Evolutionary conservation across 345 rosid species (phyloP).

Genomic region (Salix viminalis): DNA sequence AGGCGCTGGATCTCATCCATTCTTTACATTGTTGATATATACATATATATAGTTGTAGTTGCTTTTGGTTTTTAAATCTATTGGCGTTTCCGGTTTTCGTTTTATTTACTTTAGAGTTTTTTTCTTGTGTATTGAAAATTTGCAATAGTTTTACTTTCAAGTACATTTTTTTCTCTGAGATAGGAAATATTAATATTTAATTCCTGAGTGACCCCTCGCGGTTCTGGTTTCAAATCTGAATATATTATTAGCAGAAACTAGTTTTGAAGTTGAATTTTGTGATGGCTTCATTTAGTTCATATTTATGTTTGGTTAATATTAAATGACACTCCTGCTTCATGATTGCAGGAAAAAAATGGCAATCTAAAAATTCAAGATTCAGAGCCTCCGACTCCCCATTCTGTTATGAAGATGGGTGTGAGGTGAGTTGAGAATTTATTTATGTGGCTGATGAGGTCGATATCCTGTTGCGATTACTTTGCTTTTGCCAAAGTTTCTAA

Average conservation of each 20-base stretch:
- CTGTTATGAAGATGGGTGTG: conserved; percentile 69
- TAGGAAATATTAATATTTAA: neutral
- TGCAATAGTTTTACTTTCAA: neutral
- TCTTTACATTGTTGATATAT: neutral
- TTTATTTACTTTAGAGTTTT: neutral
- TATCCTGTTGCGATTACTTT: neutral
- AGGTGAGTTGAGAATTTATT: conserved; percentile 47
- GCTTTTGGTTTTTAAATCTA: neutral
- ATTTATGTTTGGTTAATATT: neutral
- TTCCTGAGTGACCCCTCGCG: neutral
- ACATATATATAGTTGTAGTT: too few relatives aligned
- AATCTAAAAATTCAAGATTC: conserved; percentile 79
- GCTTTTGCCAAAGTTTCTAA: neutral
- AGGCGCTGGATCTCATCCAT: conserved; percentile 18
- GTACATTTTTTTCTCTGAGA: neutral
- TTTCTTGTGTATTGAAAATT: too few relatives aligned
- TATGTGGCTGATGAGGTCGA: neutral
- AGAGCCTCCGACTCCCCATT: conserved; percentile 94
- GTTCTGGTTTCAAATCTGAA: neutral
- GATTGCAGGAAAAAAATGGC: conserved; percentile 77
- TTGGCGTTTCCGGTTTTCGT: neutral
- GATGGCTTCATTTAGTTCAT: neutral
- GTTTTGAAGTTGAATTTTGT: neutral
- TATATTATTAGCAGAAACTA: neutral
- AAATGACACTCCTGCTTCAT: conserved; percentile 10